phyloP scores from a whole-genome alignment of 75 land plant genomes.

The Adiantum capillusveneris region DNA sequence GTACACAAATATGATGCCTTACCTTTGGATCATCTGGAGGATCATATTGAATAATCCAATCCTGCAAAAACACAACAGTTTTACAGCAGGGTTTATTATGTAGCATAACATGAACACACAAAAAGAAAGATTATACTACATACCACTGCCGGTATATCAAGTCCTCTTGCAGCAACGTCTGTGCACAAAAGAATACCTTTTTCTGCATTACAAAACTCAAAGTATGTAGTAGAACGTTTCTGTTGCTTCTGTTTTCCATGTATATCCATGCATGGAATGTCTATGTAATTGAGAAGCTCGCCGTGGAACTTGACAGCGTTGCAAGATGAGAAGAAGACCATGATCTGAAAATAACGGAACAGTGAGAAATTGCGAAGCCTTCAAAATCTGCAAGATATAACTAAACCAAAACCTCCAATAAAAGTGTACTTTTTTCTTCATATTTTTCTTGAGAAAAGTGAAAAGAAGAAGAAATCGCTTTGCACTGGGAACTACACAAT shows the following conservation, averaged over 20 bases:
- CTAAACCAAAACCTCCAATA: too few relatives aligned
- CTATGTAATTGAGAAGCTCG: slow-evolving; percentile 79
- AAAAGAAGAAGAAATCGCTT: slow-evolving; percentile 78
- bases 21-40: slow-evolving; percentile 98
- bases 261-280: slow-evolving; percentile 81
- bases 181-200: slow-evolving; percentile 84
- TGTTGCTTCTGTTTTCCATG: slow-evolving; percentile 97
- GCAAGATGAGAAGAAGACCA: slow-evolving; percentile 95
- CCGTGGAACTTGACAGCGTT: slow-evolving; percentile 86
- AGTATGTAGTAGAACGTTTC: slow-evolving; percentile 80
- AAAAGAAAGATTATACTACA: slow-evolving; percentile 1
- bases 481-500: slow-evolving; percentile 73
- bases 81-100: too few relatives aligned
- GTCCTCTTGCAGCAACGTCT: slow-evolving; percentile 96
- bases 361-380: too few relatives aligned
- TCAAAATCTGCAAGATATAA: too few relatives aligned
- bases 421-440: slow-evolving; percentile 84
- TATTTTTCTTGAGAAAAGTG: slow-evolving; percentile 77
- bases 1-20: slow-evolving; percentile 2
- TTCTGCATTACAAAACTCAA: slow-evolving; percentile 87
- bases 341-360: slow-evolving; percentile 41
- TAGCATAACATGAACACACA: background rate
- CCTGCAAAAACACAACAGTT: slow-evolving; percentile 41
- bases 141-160: slow-evolving; percentile 97
- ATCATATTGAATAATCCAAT: slow-evolving; percentile 97